Evolutionary conservation across 176 grass and related monocot genomes (phyloP).

Genomic region (Carex parvula): DNA sequence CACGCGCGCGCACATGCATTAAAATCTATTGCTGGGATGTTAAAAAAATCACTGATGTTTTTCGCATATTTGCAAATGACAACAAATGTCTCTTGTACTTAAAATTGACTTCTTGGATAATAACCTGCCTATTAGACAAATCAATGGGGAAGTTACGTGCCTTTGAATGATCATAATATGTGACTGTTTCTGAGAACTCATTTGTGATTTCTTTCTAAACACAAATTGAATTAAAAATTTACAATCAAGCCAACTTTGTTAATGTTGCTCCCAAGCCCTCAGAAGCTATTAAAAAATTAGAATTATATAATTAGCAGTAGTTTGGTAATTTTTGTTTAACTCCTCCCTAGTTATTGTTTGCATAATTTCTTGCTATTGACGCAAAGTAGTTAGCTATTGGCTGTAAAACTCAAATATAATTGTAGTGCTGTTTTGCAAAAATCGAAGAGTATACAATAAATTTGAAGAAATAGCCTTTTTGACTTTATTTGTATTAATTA

Average conservation of each 20-base stretch:
- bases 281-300: not conserved
- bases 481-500: not conserved
- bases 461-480: not conserved
- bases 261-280: not conserved
- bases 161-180: not conserved
- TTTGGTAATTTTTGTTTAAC: not conserved
- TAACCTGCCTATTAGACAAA: not conserved
- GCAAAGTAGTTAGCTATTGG: not conserved
- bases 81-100: not conserved
- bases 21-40: not conserved
- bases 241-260: not conserved
- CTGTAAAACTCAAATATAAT: not conserved
- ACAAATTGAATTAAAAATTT: not conserved
- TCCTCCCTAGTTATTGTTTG: not conserved
- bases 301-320: not conserved
- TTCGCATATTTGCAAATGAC: conserved; percentile 3
- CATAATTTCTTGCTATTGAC: not conserved
- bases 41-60: not conserved
- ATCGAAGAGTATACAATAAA: not conserved
- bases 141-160: not conserved
- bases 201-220: not conserved
- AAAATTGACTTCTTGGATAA: not conserved
- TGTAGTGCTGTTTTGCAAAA: not conserved
- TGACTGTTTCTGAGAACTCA: not conserved
- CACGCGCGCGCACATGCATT: not conserved